Evolutionary conservation across 192 early-diverging fungal species (phyloP).

Genomic region (Podila minutissima): DNA sequence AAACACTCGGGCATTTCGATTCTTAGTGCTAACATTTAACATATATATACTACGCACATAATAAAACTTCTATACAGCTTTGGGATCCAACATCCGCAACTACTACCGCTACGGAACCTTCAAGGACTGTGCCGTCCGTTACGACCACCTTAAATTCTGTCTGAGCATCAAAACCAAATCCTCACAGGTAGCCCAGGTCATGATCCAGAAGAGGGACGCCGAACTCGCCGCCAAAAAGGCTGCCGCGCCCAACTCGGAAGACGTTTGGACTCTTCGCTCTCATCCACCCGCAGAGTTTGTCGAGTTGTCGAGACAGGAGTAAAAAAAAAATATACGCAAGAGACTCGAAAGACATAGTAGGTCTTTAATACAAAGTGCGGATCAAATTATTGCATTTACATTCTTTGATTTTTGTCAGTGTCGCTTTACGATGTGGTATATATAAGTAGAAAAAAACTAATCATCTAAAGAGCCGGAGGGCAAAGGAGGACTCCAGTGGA

Average conservation of each 20-base stretch:
- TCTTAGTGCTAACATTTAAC: too few relatives aligned
- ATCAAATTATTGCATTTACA: too few relatives aligned
- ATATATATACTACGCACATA: neutral
- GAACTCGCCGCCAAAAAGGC: conserved; percentile 38
- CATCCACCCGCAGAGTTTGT: conserved; percentile 8
- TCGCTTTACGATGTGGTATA: neutral
- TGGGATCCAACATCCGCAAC: conserved; percentile 57
- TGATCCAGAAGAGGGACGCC: conserved; percentile 43
- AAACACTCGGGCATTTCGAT: too few relatives aligned
- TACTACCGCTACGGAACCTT: conserved; percentile 60
- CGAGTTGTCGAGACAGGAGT: neutral
- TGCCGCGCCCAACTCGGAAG: conserved; percentile 50
- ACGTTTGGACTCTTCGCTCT: conserved; percentile 52
- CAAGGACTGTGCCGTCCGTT: conserved; percentile 48
- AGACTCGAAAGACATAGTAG: neutral
- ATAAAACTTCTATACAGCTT: conserved; percentile 23
- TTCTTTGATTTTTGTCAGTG: too few relatives aligned
- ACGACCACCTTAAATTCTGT: conserved; percentile 60
- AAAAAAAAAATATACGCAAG: neutral
- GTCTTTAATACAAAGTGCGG: too few relatives aligned
- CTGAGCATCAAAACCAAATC: conserved; percentile 57
- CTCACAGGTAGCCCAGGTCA: conserved; percentile 52
- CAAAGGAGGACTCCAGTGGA: conserved; percentile 33
- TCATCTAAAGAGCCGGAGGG: neutral
- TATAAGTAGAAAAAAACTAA: neutral